A percentile compares a stretch with the other conserved stretches of the same genome.
These are phyloP conservation scores for Tulasnella sp. DNA, from an alignment of 768 basidiomycete genomes.

Conservation along the genomic window DNA sequence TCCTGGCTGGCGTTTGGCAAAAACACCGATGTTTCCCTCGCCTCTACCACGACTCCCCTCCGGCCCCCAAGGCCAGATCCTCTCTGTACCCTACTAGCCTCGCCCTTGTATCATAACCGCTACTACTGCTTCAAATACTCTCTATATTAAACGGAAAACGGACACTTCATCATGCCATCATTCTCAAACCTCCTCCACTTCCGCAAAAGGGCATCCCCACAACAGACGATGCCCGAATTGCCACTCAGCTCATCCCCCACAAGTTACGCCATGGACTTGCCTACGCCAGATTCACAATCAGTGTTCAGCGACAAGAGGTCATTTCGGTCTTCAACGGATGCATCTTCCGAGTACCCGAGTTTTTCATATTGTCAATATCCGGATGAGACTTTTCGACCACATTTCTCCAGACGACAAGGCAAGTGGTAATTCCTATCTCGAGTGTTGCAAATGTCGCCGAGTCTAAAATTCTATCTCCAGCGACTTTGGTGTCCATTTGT, in stretches of 20 bases:
- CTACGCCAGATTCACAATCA: not conserved
- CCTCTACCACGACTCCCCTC: not conserved
- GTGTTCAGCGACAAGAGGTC: not conserved
- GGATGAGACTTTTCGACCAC: conserved; percentile 1
- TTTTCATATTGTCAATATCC: conserved; percentile 3
- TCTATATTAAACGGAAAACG: not conserved
- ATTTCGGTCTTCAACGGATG: not conserved
- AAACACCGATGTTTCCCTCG: conserved; percentile 2
- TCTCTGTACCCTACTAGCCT: not conserved
- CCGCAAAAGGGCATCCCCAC: not conserved
- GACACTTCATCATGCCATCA: not conserved
- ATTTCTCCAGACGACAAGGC: not conserved
- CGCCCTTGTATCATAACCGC: not conserved
- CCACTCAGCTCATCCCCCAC: not conserved
- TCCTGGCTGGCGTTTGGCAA: not conserved
- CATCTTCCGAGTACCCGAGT: not conserved
- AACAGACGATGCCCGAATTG: not conserved
- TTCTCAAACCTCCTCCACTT: not conserved
- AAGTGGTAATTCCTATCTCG: not conserved
- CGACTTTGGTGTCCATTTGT: not conserved
- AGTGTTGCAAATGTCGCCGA: not conserved
- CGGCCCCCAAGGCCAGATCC: not conserved
- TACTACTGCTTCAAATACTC: not conserved
- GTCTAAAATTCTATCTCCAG: not conserved
- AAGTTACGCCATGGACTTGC: not conserved